Base-by-base conservation (phyloP, 148 eudicot species). In the Beta vulgaris region DNA sequence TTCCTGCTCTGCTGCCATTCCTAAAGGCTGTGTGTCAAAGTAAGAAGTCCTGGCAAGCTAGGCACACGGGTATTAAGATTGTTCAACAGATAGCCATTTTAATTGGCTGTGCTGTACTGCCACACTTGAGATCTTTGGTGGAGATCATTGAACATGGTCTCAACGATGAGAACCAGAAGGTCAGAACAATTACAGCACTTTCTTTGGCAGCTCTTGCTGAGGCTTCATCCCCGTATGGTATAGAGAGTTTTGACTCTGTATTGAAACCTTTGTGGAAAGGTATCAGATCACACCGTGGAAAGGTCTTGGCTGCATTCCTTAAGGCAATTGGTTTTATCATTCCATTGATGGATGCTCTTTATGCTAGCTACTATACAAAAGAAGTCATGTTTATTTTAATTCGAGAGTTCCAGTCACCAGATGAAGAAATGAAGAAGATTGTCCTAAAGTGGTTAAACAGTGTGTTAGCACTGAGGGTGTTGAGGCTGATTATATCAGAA, bases 1-100 rank as follows among this genome's bases (percentile, higher is more conserved):
- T 94, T 68, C 98, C 98, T 64, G 98, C 98, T 15, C 75, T 94
- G 69, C 69, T 94, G 58, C 98, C 98, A 15, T 94, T 94, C 78
- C 80, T 94, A 78, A 94, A 94, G 86, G 98, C 98, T 49, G 98
- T 94, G 32, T 94, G 98, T 83, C 97, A 91, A 84, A 94, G 98
- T 86, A 94, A 94, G 88, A 94, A 94, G 79, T n/a, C 91, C 98
- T 94, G 98, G 98, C 98, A 94, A 82, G 98, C 98, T 76, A 91
- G 98, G 79, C 98, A 94, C 83, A 94, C 97, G n/a, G 98, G 98
- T 69, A 94, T 94, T 55, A 94, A 94, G 80, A 94, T 91, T 78
- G 98, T 94, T 73, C 98, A 94, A 83, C 98, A 94, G 81, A 94
- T 94, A 46, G 98, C 98, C 73, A 94, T 94, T 71, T 81, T 94